Base-by-base conservation (phyloP, 176 grass and related monocot genomes). In the Musa troglodytarum region DNA sequence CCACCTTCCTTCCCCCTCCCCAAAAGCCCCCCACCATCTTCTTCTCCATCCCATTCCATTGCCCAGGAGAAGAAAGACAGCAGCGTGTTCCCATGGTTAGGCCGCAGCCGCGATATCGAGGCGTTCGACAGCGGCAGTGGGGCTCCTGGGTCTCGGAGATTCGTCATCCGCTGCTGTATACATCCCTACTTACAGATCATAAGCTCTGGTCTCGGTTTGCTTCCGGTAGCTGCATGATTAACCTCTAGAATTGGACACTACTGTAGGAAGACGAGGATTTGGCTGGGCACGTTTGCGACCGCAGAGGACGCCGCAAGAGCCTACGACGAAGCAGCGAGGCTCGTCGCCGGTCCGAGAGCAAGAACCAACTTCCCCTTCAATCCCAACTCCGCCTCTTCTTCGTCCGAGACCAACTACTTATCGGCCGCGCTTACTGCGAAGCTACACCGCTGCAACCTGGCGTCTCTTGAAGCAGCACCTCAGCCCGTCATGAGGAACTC, bases 121-220 rank as follows among this genome's bases (percentile, higher is more conserved):
- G 74, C 19, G 59, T 77, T 14, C 58, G 74, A 3, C 59, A 65
- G 19, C 74, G 74, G 13, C 59, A 77, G 9, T 65, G 74, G 58
- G 74, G 74, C 17, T 77, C 74, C 19, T 77, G 74, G 74, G 74
- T 77, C 19, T 77, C 59, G 2, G 74, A 77, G 24, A 77, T 77
- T 13, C 58, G 74, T 1, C 58, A 77, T n/a, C 74, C 74, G 8
- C 43, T 77, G 1, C 49, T 77, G 74, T 77, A 76, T 7, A 14
- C 14, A 8, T 16, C 10, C 22, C 1, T 1, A 26, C 22, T 10
- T 34, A 28, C 65, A 13, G 16, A 17, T 49, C 3, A 17, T 69
- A 50, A 12, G 28, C 9, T 43, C 12, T 43, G 34, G 16, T 69
- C 65, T 16, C 2, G 16, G 10, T 19, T 34, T 69, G 9, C 25